Percentiles rank a stretch among this genome's conserved stretches.
Evolutionary conservation across 129 eudicot species (phyloP).

Genomic region (Lactuca saligna): DNA sequence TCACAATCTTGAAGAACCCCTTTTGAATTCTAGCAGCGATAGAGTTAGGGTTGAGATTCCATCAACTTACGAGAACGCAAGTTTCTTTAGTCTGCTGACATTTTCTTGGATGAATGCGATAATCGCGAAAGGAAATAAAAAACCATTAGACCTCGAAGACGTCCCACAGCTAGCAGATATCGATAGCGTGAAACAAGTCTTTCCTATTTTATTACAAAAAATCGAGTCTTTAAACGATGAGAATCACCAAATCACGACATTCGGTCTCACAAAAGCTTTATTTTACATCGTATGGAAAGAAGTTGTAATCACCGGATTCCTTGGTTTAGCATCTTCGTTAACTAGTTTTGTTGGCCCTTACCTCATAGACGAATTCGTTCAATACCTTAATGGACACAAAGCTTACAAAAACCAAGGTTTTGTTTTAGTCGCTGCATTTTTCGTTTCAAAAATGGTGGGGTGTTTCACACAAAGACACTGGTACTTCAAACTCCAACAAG

Average conservation of each 20-base stretch:
- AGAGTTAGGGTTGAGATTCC: slow-evolving; percentile 40
- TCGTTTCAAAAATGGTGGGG: slow-evolving; percentile 62
- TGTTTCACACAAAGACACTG: slow-evolving; percentile 68
- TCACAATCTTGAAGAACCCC: slow-evolving; percentile 60
- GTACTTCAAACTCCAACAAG: slow-evolving; percentile 75
- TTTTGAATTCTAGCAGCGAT: slow-evolving; percentile 50
- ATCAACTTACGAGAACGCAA: slow-evolving; percentile 63
- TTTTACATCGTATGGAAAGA: slow-evolving; percentile 65
- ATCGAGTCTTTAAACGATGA: slow-evolving; percentile 37
- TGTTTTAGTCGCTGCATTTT: slow-evolving; percentile 61
- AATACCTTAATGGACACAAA: slow-evolving; percentile 61
- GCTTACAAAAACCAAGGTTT: slow-evolving; percentile 56
- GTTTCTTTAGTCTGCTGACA: slow-evolving; percentile 52
- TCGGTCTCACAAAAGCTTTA: slow-evolving; percentile 71
- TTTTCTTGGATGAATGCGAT: slow-evolving; percentile 77
- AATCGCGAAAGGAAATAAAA: slow-evolving; percentile 57
- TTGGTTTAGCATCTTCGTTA: slow-evolving; percentile 43
- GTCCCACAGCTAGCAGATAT: slow-evolving; percentile 63
- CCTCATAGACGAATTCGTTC: slow-evolving; percentile 76
- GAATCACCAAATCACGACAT: slow-evolving; percentile 42
- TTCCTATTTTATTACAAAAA: slow-evolving; percentile 39
- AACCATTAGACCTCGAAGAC: slow-evolving; percentile 70
- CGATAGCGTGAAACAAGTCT: slow-evolving; percentile 53
- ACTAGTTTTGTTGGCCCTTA: slow-evolving; percentile 80
- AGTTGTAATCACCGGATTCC: slow-evolving; percentile 49